phyloP scores from a whole-genome alignment of 1,284 basidiomycete genomes.

The Leccinum angustisporum region DNA sequence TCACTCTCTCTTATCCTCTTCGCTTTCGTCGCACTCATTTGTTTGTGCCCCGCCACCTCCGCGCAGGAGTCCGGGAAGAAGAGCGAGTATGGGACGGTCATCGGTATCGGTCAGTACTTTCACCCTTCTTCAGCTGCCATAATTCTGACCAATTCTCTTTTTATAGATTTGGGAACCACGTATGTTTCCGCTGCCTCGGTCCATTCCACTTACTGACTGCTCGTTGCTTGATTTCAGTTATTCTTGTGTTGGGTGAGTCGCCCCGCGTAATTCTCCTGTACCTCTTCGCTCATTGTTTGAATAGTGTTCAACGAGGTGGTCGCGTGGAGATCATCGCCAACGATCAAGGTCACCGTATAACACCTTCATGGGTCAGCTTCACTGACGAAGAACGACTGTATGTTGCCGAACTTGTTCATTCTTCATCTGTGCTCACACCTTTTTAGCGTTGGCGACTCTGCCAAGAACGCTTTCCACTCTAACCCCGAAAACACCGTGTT shows the following conservation, averaged over 20 bases:
- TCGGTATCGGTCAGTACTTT: conserved; percentile 83
- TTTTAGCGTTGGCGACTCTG: conserved; percentile 70
- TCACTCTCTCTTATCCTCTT: conserved; percentile 66
- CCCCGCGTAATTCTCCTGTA: not conserved
- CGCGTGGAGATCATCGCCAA: conserved; percentile 97
- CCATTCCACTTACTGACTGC: conserved; percentile 21
- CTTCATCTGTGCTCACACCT: not conserved
- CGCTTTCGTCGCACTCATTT: conserved; percentile 62
- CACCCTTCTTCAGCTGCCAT: not conserved
- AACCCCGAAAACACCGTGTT: conserved; percentile 96
- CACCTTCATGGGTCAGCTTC: conserved; percentile 93
- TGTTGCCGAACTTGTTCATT: conserved; percentile 28
- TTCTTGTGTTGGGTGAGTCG: conserved; percentile 71
- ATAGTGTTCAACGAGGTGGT: conserved; percentile 87
- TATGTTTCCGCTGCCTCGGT: conserved; percentile 36
- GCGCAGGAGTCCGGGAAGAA: conserved; percentile 54
- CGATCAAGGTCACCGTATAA: conserved; percentile 97
- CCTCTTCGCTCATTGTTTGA: not conserved
- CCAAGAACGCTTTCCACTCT: conserved; percentile 77
- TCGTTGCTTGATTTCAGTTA: conserved; percentile 44
- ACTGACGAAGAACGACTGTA: conserved; percentile 89
- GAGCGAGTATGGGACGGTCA: conserved; percentile 85
- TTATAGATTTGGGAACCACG: conserved; percentile 77
- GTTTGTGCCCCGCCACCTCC: conserved; percentile 57
- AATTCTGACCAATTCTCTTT: conserved; percentile 19